Evolutionary conservation across 768 basidiomycete species (phyloP).

Genomic region (Tubosaeta sp.): DNA sequence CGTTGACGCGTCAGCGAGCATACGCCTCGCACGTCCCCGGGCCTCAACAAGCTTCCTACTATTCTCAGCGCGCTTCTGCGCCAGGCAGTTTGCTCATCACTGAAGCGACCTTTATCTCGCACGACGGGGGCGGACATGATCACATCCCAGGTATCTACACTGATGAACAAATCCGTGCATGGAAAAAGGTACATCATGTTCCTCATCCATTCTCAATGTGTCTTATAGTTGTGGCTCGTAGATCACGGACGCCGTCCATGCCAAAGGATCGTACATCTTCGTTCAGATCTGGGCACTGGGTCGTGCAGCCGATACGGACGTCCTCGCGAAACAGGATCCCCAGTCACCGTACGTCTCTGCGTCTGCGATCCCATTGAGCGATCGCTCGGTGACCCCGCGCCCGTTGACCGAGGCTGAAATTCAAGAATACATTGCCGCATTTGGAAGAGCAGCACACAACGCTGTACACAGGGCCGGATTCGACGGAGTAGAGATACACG

Average conservation of each 20-base stretch:
- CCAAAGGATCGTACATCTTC: too few species aligned
- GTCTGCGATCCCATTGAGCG: slow-evolving; percentile 26
- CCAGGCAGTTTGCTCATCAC: slow-evolving; percentile 47
- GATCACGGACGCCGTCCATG: slow-evolving; percentile 58
- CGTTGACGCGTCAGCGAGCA: slow-evolving; percentile 47
- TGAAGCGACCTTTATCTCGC: slow-evolving; percentile 52
- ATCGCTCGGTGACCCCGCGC: slow-evolving; percentile 12
- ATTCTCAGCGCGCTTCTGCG: slow-evolving; percentile 41
- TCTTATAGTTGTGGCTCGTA: slow-evolving; percentile 16
- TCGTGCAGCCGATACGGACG: slow-evolving; percentile 31
- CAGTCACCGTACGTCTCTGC: slow-evolving; percentile 32
- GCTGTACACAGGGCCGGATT: too few species aligned
- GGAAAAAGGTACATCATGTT: slow-evolving; percentile 44
- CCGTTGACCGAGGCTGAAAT: too few species aligned
- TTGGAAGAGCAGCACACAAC: too few species aligned
- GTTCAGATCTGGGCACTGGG: too few species aligned
- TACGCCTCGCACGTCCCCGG: slow-evolving; percentile 33
- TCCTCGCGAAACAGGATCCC: slow-evolving; percentile 35
- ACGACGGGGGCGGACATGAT: slow-evolving; percentile 43
- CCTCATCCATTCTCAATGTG: too few species aligned
- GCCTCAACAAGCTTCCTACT: slow-evolving; percentile 39
- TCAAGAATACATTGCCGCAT: too few species aligned
- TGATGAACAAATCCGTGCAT: too few species aligned
- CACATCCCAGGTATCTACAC: too few species aligned
- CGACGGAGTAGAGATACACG: too few species aligned